These are phyloP conservation scores for Xylaria flabelliformis DNA, from an alignment of 495 filamentous ascomycete genomes.

Conservation along the genomic window DNA sequence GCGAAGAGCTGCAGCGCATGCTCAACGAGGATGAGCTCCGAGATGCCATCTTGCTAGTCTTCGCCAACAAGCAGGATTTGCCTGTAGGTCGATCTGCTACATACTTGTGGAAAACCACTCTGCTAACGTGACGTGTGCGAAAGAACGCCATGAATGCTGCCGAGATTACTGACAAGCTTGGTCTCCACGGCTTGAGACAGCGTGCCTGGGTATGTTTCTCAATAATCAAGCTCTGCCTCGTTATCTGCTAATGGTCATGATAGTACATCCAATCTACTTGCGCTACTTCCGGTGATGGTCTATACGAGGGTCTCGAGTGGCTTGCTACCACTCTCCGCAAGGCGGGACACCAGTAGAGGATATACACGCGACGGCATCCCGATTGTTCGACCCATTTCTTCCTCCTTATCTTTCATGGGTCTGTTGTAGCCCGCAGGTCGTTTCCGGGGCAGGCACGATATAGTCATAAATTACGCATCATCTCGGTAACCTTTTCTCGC, in stretches of 20 bases:
- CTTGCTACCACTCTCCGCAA: constrained; percentile 94
- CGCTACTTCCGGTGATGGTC: constrained; percentile 98
- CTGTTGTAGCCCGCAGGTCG: constrained; percentile 55
- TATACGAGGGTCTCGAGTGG: constrained; percentile 99
- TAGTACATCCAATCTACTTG: constrained; percentile 99
- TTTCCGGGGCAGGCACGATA: constrained; percentile 53
- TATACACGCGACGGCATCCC: constrained; percentile 33
- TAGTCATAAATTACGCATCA: constrained; percentile 48
- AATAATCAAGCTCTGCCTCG: background rate
- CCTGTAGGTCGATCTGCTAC: constrained; percentile 67
- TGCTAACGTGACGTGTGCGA: constrained; percentile 22
- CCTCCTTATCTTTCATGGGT: constrained; percentile 48
- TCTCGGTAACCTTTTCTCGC: constrained; percentile 42
- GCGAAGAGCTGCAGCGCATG: constrained; percentile 99
- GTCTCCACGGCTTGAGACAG: constrained; percentile 96
- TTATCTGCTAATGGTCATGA: constrained; percentile 33
- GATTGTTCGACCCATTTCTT: constrained; percentile 37
- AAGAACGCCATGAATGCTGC: constrained; percentile 99
- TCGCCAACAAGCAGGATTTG: constrained; percentile 99
- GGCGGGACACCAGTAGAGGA: constrained; percentile 77
- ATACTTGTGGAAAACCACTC: background rate
- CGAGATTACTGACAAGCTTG: constrained; percentile 99
- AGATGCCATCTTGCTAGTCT: constrained; percentile 96
- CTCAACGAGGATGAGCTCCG: constrained; percentile 99
- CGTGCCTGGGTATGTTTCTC: constrained; percentile 88